Evolutionary conservation across 2,329 filamentous ascomycete genomes (phyloP), one percentile per base, ranked within the genome.

Genomic region (Alternaria burnsii): DNA sequence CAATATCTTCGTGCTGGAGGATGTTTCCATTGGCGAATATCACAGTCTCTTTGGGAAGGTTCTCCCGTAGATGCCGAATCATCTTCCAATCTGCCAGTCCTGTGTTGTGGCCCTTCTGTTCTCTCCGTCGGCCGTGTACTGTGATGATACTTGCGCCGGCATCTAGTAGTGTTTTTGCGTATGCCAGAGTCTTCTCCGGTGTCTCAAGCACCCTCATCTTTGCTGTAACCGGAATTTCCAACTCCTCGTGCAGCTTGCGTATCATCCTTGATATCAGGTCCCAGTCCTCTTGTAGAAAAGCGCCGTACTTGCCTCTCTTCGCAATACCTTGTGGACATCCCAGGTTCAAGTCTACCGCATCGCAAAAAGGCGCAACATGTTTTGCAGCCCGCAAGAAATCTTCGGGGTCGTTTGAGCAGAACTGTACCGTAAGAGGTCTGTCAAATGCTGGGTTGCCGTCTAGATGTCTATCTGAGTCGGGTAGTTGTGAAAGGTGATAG

Each of bases 11-110:
- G 59, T 90, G 85, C 76, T 92, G 90, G 59, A 99, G 82, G 36
- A 97, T 90, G 74, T 99, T 99, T 12, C 95, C 95, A 77, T 99
- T 99, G 4, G 95, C 95, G 75, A 99, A 98, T 3, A 99, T 87
- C 24, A 99, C 95, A 8, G 93, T 96, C 48, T 97, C 93, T 1
- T 85, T 81, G 0, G 94, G 94, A 30, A 99, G 81, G 62, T 90
- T 91, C 11, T 97, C 92, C 50, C 95, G 85, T 66, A 99, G 80
- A 73, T 91, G 94, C 5, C 89, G 86, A 58, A 99, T 89, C 73
- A 91, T 87, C n/a, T 82, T 82, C 95, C 95, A 99, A 79, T 99
- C 93, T 5, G 95, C 95, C 36, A 98, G 71, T 0, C 95, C 95
- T 0, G 95, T 99, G 73, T 97, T 87, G 76, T 99, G 95, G 0